Base-by-base conservation (phyloP, 202 grass and related monocot genomes). In the Panicum hallii region DNA sequence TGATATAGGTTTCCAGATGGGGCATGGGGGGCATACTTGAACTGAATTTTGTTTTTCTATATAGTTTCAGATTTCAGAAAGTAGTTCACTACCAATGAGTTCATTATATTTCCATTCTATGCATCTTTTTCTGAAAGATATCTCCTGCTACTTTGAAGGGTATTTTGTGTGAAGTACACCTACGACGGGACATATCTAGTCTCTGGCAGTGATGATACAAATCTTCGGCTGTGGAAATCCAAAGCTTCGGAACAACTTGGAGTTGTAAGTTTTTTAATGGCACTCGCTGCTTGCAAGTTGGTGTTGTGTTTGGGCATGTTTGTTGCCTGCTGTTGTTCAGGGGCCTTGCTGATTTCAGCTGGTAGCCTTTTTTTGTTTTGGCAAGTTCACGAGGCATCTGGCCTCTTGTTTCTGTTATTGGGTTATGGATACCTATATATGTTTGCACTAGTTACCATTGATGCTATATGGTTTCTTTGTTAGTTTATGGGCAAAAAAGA, bases 171-270 rank as follows among this genome's bases (percentile, higher is more conserved):
- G 79, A 97, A 85, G 71, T 99, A 93, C 80, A 99, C 90, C 71
- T 97, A 90, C 11, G 97, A 97, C 45, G 92, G 84, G 42, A 94
- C 93, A 30, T 99, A 99, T 85, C 41, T 94, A 67, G 90, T 99
- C 68, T 99, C 97, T 91, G 93, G 93, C 46, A 99, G 93, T 91
- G 97, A 99, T 90, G 97, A 99, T 70, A 99, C 97, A 30, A 99
- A 99, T 84, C 90, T 99, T 84, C 92, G 92, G 40, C 60, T 97
- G 65, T 99, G 97, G 93, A 99, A 94, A 44, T 91, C 92, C 40
- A 97, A 97, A 76, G 93, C 90, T 78, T 94, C 92, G 53, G 97
- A 99, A 88, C 93, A 99, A 80, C 76, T 99, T 63, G 97, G 97
- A 91, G 89, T 97, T 78, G 97, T 97, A 94, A 91, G 97, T 86